phyloP scores from a whole-genome alignment of 805 yeast genomes.

The Sugiyamaella chiloensis region DNA sequence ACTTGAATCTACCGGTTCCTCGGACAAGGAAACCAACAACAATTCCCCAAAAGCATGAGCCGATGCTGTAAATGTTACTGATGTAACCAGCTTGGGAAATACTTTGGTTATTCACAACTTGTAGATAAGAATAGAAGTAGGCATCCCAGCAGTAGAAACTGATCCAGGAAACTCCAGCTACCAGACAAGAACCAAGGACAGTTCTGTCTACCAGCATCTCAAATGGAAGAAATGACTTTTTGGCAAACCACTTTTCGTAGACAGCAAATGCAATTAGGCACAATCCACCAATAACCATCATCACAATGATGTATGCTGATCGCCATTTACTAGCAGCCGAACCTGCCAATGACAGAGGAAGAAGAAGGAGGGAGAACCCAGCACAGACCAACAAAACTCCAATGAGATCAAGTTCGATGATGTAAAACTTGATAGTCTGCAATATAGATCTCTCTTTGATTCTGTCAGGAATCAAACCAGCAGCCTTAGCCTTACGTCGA shows the following conservation, averaged over 20 bases:
- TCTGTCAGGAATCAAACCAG: slow-evolving; percentile 22
- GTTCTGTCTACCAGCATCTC: slow-evolving; percentile 57
- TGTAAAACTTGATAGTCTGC: slow-evolving; percentile 25
- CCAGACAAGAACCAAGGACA: slow-evolving; percentile 54
- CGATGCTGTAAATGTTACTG: slow-evolving; percentile 59
- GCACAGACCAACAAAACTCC: slow-evolving; percentile 37
- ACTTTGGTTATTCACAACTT: slow-evolving; percentile 60
- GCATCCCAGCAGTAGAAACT: slow-evolving; percentile 64
- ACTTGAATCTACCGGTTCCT: slow-evolving; percentile 46
- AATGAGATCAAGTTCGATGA: slow-evolving; percentile 38
- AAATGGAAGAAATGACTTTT: slow-evolving; percentile 54
- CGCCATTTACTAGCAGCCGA: slow-evolving; percentile 31
- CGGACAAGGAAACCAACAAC: slow-evolving; percentile 54
- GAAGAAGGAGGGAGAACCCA: slow-evolving; percentile 36
- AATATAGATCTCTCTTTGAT: slow-evolving; percentile 18
- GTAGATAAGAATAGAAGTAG: slow-evolving; percentile 64
- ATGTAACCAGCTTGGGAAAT: slow-evolving; percentile 65
- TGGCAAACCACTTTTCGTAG: slow-evolving; percentile 57
- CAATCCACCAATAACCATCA: slow-evolving; percentile 48
- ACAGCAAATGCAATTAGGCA: slow-evolving; percentile 44
- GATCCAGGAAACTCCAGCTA: slow-evolving; percentile 43
- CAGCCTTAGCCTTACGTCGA: slow-evolving; percentile 31
- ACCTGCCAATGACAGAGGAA: slow-evolving; percentile 39
- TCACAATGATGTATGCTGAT: slow-evolving; percentile 34
- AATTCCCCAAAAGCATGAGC: slow-evolving; percentile 58